Base-by-base conservation (phyloP, 495 filamentous ascomycete genomes). In the Aspergillus biplanus region DNA sequence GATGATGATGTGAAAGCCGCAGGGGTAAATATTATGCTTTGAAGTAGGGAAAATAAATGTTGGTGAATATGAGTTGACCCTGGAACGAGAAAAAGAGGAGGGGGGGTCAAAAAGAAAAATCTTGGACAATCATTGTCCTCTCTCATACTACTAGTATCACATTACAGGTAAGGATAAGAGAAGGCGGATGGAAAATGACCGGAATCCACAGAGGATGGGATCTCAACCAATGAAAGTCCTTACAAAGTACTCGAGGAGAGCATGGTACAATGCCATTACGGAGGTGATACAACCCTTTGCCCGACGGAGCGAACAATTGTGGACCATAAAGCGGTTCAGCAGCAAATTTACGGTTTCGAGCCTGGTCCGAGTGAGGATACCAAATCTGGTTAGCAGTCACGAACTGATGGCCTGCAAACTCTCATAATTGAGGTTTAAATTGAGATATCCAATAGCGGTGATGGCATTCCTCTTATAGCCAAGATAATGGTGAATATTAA, bases 21-120 rank as follows among this genome's bases (percentile, higher is more conserved):
- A 21, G 27, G 13, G n/a, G 31, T 5, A 35, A 1, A 35, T n/a
- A 16, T 27, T 27, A 27, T 27, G 21, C 21, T 27, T 2, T 27
- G 21, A 27, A 2, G 21, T 27, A 54, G 52, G 32, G 9, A 59
- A 33, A 52, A 42, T 15, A 61, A 56, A 37, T 57, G 31, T 2
- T 39, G 12, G 46, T 33, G 54, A 16, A 42, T 47, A 37, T 33
- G 50, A 54, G 31, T 21, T 6, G n/a, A 15, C 37, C 33, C 52
- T 34, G 12, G 35, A 63, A 48, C 27, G 47, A 61, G 57, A 56
- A 35, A 44, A 56, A 54, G 16, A 48, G 33, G 50, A 56, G 21
- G 58, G 27, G 32, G 34, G n/a, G 33, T 35, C n/a, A 56, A 56
- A 39, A 21, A 49, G n/a, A 61, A 61, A 52, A 55, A 55, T 55